A percentile compares a stretch with the other conserved stretches of the same genome.
These are phyloP conservation scores for Bolboschoenus planiculmis DNA, from an alignment of 176 grass and related monocot genomes.

Conservation along the genomic window DNA sequence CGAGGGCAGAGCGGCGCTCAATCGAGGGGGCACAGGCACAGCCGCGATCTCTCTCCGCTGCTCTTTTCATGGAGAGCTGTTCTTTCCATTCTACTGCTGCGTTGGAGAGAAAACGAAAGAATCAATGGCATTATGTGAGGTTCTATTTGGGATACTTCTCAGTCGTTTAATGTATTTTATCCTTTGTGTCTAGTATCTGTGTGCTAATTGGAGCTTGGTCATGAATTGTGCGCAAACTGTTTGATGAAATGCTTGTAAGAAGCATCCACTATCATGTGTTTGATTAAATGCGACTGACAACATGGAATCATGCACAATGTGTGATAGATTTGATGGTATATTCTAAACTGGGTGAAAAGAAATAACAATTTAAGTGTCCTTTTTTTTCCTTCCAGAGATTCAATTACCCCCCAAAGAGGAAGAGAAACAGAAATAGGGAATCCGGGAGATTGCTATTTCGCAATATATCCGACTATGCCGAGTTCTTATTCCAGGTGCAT, in stretches of 20 bases:
- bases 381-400: conserved; percentile 47
- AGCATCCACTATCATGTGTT: conserved; percentile 15
- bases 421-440: conserved; percentile 68
- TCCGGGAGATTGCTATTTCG: conserved; percentile 47
- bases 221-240: conserved; percentile 9
- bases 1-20: not conserved
- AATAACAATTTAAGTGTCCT: not conserved
- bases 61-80: conserved; percentile 2
- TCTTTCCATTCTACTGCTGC: conserved; percentile 75
- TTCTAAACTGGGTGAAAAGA: not conserved
- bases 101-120: conserved; percentile 61
- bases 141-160: not conserved
- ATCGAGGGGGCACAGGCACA: not conserved
- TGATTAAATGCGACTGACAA: conserved; percentile 13
- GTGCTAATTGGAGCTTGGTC: not conserved
- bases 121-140: conserved; percentile 61
- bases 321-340: not conserved
- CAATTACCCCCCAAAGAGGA: conserved; percentile 57
- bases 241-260: conserved; percentile 32
- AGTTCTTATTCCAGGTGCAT: conserved; percentile 72
- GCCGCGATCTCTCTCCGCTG: conserved; percentile 10
- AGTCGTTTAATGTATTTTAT: not conserved
- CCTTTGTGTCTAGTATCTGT: not conserved
- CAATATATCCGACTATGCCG: conserved; percentile 65
- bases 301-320: not conserved